Conservation (phyloP, 2,329 filamentous ascomycete genomes). For the Hypoxylon sp. region DNA sequence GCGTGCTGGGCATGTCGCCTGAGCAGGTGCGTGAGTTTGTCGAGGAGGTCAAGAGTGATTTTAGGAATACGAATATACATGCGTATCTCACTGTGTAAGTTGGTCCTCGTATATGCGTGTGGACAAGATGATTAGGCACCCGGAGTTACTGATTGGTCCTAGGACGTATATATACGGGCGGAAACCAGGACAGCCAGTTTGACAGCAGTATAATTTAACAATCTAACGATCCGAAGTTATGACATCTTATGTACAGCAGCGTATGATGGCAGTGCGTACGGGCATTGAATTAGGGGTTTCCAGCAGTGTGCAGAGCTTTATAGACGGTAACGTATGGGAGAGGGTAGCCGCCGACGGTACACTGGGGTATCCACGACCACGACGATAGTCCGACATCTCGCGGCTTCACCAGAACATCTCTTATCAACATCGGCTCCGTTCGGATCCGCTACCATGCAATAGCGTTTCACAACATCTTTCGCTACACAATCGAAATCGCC, state of each 20-base stretch:
- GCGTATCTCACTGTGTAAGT: conserved; percentile 53
- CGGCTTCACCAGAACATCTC: background rate
- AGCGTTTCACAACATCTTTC: background rate
- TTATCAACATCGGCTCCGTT: background rate
- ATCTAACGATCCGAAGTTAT: background rate
- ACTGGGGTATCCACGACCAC: background rate
- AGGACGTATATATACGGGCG: conserved; percentile 47
- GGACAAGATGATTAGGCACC: background rate
- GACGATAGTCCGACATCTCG: background rate
- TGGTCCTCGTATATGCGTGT: background rate
- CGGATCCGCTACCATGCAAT: too few species aligned
- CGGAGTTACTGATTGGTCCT: conserved; percentile 6
- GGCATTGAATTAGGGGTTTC: background rate
- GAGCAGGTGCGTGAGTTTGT: conserved; percentile 49
- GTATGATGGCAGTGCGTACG: background rate
- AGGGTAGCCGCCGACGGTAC: background rate
- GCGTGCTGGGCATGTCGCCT: conserved; percentile 50
- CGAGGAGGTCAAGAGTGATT: conserved; percentile 51
- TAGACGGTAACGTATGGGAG: background rate
- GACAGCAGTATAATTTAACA: background rate
- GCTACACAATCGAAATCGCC: background rate
- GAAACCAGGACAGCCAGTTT: conserved; percentile 5
- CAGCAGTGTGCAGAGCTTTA: background rate
- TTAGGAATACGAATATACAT: conserved; percentile 52
- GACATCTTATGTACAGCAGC: background rate